Percentiles rank a stretch among this genome's conserved stretches.
phyloP scores from a whole-genome alignment of 257 asterid species.

The Henckelia pumila region DNA sequence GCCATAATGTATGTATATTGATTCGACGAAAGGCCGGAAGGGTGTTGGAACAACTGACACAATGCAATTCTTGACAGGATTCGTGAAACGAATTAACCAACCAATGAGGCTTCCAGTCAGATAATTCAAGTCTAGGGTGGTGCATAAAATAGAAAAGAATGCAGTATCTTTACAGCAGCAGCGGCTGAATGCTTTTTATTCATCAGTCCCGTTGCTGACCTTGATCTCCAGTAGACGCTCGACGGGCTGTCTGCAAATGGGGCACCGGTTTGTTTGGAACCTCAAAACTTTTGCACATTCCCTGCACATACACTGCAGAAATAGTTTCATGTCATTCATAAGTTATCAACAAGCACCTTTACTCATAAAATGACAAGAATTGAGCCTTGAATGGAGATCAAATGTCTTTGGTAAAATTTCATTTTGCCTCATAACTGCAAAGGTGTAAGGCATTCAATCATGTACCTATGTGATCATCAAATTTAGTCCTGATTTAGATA shows the following conservation, averaged over 20 bases:
- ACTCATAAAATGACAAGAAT: not conserved
- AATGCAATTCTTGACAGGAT: conserved; percentile 14
- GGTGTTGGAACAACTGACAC: conserved; percentile 11
- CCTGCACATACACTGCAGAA: conserved; percentile 95
- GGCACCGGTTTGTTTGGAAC: conserved; percentile 93
- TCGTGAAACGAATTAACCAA: conserved; percentile 13
- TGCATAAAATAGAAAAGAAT: conserved; percentile 2
- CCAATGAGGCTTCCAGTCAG: conserved; percentile 30
- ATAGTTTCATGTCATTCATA: conserved; percentile 1
- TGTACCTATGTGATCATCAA: no score
- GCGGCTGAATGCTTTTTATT: conserved; percentile 36
- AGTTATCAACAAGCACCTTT: not conserved
- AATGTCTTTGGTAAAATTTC: not conserved
- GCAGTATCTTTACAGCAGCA: conserved; percentile 40
- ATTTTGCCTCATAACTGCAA: no score
- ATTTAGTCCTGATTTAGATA: no score
- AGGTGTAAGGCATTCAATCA: no score
- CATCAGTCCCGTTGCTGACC: conserved; percentile 61
- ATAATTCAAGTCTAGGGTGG: conserved; percentile 29
- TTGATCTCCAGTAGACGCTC: conserved; percentile 96
- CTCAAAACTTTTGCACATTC: conserved; percentile 95
- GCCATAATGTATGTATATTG: no score
- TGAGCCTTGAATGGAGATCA: no score
- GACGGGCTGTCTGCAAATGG: conserved; percentile 94
- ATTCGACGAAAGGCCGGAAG: no score